Percentiles rank a stretch among this genome's conserved stretches.
phyloP scores from a whole-genome alignment of 2,329 filamentous ascomycete genomes.

The Trichoderma breve region DNA sequence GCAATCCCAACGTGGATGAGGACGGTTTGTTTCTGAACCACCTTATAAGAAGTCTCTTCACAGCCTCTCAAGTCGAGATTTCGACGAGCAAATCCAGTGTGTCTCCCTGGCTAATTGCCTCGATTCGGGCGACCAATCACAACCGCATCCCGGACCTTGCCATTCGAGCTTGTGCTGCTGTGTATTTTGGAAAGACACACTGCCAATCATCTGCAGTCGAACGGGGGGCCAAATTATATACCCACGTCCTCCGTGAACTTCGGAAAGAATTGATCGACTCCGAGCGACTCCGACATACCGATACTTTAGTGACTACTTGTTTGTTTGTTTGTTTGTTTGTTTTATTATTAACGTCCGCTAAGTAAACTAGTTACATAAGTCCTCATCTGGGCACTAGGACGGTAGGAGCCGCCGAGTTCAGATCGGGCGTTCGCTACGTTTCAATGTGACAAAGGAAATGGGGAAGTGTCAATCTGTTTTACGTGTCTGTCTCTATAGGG shows the following conservation, averaged over 20 bases:
- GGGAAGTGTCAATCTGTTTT: too few species aligned
- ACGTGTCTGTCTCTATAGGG: too few species aligned
- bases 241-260: neutral
- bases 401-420: too few species aligned
- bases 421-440: too few species aligned
- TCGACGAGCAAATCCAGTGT: neutral
- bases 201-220: neutral
- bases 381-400: too few species aligned
- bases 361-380: too few species aligned
- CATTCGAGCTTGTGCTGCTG: conserved; percentile 3
- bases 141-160: neutral
- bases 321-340: too few species aligned
- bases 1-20: neutral
- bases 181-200: neutral
- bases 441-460: too few species aligned
- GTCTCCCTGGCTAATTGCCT: neutral
- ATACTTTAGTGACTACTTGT: neutral
- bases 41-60: neutral
- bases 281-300: neutral
- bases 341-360: too few species aligned
- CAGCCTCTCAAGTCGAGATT: neutral
- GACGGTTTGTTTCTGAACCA: neutral
- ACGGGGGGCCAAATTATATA: neutral
- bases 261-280: neutral
- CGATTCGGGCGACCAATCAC: neutral